Evolutionary conservation across 129 eudicot genomes (phyloP), one percentile per base, ranked within the genome.

Genomic region (Saussurea involucrata): DNA sequence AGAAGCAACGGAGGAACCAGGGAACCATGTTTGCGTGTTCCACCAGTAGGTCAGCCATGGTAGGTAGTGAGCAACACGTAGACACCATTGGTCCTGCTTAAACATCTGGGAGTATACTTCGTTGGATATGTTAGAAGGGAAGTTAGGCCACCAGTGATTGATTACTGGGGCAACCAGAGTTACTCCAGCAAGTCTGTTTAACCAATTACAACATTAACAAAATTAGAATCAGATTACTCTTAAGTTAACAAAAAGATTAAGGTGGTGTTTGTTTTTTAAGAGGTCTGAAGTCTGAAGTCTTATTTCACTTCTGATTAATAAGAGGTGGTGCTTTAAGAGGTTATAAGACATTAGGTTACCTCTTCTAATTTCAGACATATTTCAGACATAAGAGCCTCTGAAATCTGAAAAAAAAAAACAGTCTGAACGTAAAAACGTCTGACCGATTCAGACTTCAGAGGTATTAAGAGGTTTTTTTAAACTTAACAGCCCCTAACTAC

Each of bases 1-100:
- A 71, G 83, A 82, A 2, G 77, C 40, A 28, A 89, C 85, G 25
- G 85, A 60, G 0, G 64, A 74, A 78, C 73, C 4, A 15, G 97
- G 97, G 87, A 77, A 93, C 87, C 82, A 79, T 66, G 44, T 84
- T 82, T 85, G 92, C 37, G 95, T 88, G 87, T 90, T 88, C 98
- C 96, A 93, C 97, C 97, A 93, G 82, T 90, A 77, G 3, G 85
- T 76, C 7, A 93, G 83, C 91, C 90, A 87, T n/a, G 98, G 98
- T 11, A 71, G 63, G 34, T 93, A 65, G 75, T 88, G 95, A 61
- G 87, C 87, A 29, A 93, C 91, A 57, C 92, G 69, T 11, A 87
- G 68, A 15, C 84, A 81, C 97, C 98, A 88, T 66, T 88, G 91
- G 75, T 90, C 96, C 57, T 78, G 75, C 12, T 42, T 29, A 24